Evolutionary conservation across 805 yeast genomes (phyloP), one percentile per base, ranked within the genome.

Genomic region (Candida stauntonica): DNA sequence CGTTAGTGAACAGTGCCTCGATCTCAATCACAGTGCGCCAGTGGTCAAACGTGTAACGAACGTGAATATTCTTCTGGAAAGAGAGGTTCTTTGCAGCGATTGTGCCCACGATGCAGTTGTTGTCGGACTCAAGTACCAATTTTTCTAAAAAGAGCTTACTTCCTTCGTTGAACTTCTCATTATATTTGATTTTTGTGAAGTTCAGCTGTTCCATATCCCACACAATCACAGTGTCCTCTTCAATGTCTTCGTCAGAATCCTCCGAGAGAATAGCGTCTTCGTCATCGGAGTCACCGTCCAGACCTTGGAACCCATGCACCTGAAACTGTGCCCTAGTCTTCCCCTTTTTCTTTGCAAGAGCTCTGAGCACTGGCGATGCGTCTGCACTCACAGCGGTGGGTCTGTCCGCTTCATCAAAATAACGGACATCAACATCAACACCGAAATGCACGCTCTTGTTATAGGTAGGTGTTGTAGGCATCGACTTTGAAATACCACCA

Each of bases 401-500:
- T 38, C 73, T 75, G 55, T 87, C 95, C 39, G 72, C 71, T 48
- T 77, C 74, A 44, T 77, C 72, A 57, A 86, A 88, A 58, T 82
- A 85, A 41, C 82, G 72, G 18, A 86, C 81, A 47, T 84, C 86
- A 16, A 69, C 73, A 23, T 68, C 75, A 30, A 76, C 70, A 34
- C 84, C 88, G 57, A 87, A 87, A 66, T 86, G 96, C 7, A 87
- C 96, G 57, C 76, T 83, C 54, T 79, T 81, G 55, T 73, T 47
- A 17, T 47, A 73, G 3, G 78, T 73, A 15, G 84, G 88, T 8
- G 73, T 68, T 1, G 70, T 51, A 1, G 81, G 81, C 41, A 73
- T 55, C 2, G 79, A 73, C 47, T 58, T 64, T 12, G 69, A 58
- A 23, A 55, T 36, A n/a, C 40, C 43, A 15, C 55, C 58, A n/a